Conservation (phyloP, 768 basidiomycete species). For the Pseudohyphozyma bogoriensis region DNA sequence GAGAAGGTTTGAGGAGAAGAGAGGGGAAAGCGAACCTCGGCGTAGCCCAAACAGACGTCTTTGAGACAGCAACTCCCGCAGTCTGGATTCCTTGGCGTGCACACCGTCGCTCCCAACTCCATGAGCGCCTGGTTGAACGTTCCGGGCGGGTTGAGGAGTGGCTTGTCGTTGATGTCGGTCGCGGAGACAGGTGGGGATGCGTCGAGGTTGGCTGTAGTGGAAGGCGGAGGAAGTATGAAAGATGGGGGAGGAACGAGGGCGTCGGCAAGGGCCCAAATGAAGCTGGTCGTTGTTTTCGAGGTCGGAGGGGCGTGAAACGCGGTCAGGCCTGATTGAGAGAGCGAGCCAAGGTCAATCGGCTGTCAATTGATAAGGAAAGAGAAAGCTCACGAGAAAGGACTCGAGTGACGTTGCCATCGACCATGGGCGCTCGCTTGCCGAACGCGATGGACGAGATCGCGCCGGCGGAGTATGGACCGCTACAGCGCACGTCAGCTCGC, state of each 20-base stretch:
- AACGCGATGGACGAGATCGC: constrained; percentile 68
- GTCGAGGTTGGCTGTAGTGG: not conserved
- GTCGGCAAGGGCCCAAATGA: constrained; percentile 71
- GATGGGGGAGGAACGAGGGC: constrained; percentile 54
- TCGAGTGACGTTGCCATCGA: constrained; percentile 43
- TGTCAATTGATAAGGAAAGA: not conserved
- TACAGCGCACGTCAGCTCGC: not conserved
- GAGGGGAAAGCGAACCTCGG: constrained; percentile 33
- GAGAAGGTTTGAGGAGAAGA: not conserved
- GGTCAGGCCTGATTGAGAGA: constrained; percentile 64
- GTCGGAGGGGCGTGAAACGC: constrained; percentile 75
- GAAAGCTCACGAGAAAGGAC: constrained; percentile 10
- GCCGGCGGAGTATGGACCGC: constrained; percentile 35
- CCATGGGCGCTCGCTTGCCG: constrained; percentile 69
- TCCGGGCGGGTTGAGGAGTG: constrained; percentile 17
- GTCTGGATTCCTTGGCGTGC: constrained; percentile 61
- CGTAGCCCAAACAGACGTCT: constrained; percentile 58
- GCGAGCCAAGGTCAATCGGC: not conserved
- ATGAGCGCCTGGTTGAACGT: constrained; percentile 62
- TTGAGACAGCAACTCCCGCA: constrained; percentile 65
- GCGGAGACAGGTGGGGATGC: too few relatives aligned
- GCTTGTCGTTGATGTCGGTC: too few relatives aligned
- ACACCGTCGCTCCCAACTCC: constrained; percentile 87
- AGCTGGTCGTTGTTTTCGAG: constrained; percentile 61
- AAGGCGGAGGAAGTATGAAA: constrained; percentile 49